phyloP scores from a whole-genome alignment of 2,329 filamentous ascomycete genomes.

The Fusarium sp. region DNA sequence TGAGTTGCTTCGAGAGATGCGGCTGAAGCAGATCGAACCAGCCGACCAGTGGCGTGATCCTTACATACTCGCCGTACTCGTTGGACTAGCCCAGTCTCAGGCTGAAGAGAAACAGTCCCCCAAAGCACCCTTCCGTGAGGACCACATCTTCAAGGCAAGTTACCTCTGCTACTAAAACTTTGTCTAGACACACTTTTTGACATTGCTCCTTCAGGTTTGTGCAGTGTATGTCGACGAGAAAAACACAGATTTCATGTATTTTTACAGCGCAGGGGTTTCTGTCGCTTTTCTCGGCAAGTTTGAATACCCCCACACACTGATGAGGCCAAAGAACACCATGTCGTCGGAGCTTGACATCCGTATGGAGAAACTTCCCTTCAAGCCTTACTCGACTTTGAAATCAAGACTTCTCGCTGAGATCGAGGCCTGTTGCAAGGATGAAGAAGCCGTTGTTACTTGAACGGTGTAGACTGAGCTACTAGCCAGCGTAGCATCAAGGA shows the following conservation, averaged over 20 bases:
- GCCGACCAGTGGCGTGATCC: slow-evolving; percentile 40
- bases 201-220: slow-evolving; percentile 15
- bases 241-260: slow-evolving; percentile 37
- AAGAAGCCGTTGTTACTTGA: background rate
- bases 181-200: background rate
- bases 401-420: slow-evolving; percentile 27
- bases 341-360: slow-evolving; percentile 17
- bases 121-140: background rate
- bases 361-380: slow-evolving; percentile 25
- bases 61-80: slow-evolving; percentile 42
- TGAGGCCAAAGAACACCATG: slow-evolving; percentile 5
- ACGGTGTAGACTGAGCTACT: background rate
- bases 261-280: slow-evolving; percentile 38
- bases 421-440: background rate
- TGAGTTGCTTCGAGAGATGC: slow-evolving; percentile 23
- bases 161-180: background rate
- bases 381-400: slow-evolving; percentile 36
- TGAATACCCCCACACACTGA: slow-evolving; percentile 33
- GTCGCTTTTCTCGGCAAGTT: slow-evolving; percentile 42
- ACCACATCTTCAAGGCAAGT: slow-evolving; percentile 35
- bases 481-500: background rate
- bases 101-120: slow-evolving; percentile 14
- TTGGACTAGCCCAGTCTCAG: slow-evolving; percentile 45
- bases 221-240: slow-evolving; percentile 36
- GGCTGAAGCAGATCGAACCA: slow-evolving; percentile 40